Evolutionary conservation across 805 yeast species (phyloP).

Genomic region (Wickerhamiella brachini): DNA sequence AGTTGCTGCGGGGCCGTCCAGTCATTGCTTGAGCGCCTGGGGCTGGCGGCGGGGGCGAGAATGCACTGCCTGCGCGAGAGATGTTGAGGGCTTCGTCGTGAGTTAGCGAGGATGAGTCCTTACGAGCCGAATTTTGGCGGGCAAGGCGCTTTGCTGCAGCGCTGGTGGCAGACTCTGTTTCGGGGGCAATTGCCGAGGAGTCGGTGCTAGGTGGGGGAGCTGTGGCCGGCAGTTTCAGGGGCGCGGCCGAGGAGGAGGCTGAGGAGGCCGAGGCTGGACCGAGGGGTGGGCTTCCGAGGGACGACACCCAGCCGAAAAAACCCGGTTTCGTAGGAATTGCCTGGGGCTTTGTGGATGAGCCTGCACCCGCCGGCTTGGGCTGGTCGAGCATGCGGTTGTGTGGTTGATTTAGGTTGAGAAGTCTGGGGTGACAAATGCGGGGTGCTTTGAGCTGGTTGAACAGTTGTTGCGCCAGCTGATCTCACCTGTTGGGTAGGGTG

Average conservation of each 20-base stretch:
- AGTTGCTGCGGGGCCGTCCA: conserved; percentile 5
- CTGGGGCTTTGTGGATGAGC: neutral
- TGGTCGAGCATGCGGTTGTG: neutral
- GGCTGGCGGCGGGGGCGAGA: conserved; percentile 3
- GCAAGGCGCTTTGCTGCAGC: neutral
- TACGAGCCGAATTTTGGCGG: conserved; percentile 9
- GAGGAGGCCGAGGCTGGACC: conserved; percentile 1
- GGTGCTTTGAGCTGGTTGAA: no score
- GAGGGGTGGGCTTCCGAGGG: neutral
- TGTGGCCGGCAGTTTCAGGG: neutral
- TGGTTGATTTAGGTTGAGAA: neutral
- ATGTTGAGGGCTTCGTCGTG: conserved; percentile 27
- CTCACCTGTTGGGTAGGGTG: no score
- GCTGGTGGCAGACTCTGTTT: neutral
- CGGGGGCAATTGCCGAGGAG: neutral
- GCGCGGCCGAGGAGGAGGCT: neutral
- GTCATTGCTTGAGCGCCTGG: conserved; percentile 2
- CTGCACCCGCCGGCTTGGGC: neutral
- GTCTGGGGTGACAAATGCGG: neutral
- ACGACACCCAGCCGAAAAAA: conserved; percentile 8
- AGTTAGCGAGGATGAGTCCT: conserved; percentile 19
- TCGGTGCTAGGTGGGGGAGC: neutral
- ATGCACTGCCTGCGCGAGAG: conserved; percentile 19
- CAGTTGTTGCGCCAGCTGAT: no score
- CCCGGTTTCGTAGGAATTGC: neutral